A percentile compares a stretch with the other conserved stretches of the same genome.
Conservation (phyloP, 768 basidiomycete species). For the Mycena galericulata region DNA sequence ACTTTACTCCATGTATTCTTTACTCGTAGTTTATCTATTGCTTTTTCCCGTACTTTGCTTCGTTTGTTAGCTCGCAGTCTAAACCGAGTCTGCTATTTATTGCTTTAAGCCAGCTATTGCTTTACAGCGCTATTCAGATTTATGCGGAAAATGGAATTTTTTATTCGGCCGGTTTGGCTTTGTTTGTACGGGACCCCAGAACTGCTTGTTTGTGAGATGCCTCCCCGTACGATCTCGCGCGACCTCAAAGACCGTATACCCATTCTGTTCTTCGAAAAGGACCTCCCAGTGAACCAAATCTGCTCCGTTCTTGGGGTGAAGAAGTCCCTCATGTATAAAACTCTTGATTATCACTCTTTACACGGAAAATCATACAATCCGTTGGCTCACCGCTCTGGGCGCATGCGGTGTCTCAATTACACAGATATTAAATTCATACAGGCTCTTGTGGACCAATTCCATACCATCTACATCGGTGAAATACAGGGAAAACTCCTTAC, state of each 20-base stretch:
- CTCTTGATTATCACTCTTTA: background rate
- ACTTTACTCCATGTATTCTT: background rate
- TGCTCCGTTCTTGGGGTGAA: slow-evolving; percentile 14
- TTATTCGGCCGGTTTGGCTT: too few species aligned
- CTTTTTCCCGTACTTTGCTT: background rate
- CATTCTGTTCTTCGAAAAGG: slow-evolving; percentile 12
- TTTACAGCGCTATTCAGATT: background rate
- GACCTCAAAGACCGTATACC: too few species aligned
- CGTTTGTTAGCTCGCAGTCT: background rate
- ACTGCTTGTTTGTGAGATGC: too few species aligned
- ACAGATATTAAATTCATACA: slow-evolving; percentile 4
- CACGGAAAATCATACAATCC: slow-evolving; percentile 23
- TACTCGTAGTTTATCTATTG: background rate
- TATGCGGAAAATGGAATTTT: background rate
- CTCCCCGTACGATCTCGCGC: too few species aligned
- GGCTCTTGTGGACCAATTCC: slow-evolving; percentile 10
- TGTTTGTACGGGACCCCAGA: too few species aligned
- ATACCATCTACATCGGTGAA: slow-evolving; percentile 25
- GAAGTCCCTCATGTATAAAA: slow-evolving; percentile 20
- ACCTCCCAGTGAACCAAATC: background rate
- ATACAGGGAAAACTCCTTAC: slow-evolving; percentile 34
- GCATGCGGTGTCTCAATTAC: slow-evolving; percentile 6
- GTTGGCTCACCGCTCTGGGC: background rate
- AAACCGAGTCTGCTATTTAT: background rate
- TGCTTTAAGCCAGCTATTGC: background rate